A percentile compares a stretch with the other conserved stretches of the same genome.
phyloP scores from a whole-genome alignment of 78 protist genomes.

The Polysphondylium violaceum region DNA sequence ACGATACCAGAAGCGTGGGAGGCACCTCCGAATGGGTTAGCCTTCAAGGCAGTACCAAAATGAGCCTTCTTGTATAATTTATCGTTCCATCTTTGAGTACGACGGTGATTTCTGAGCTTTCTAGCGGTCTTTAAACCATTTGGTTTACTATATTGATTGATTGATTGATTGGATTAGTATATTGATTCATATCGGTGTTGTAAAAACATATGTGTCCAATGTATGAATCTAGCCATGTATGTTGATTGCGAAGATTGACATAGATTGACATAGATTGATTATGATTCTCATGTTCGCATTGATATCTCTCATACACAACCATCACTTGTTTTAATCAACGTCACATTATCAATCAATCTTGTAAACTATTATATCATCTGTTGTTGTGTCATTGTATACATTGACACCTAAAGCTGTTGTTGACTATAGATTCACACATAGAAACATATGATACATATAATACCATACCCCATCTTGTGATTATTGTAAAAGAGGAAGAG shows the following conservation, averaged over 20 bases:
- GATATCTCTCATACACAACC: too few species aligned
- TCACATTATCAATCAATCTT: background rate
- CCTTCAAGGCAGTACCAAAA: constrained; percentile 93
- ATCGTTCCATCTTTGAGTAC: constrained; percentile 96
- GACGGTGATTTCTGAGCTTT: constrained; percentile 86
- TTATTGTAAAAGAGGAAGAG: background rate
- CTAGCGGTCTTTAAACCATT: constrained; percentile 90
- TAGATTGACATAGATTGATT: background rate
- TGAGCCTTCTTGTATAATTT: constrained; percentile 96
- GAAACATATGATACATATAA: background rate
- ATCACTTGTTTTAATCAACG: too few species aligned
- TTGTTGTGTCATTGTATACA: background rate
- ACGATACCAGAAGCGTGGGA: constrained; percentile 99
- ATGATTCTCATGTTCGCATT: background rate
- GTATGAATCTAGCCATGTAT: background rate
- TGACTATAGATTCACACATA: background rate
- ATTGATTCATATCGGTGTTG: background rate
- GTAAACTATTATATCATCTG: background rate
- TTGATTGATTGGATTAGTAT: too few species aligned
- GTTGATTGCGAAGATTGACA: background rate
- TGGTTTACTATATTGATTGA: constrained; percentile 32
- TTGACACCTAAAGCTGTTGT: background rate
- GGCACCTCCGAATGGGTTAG: constrained; percentile 98
- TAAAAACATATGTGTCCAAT: background rate
- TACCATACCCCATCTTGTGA: constrained; percentile 33